Percentiles rank a stretch among this genome's conserved stretches.
Conservation (phyloP, 2,329 filamentous ascomycete genomes). For the Microascus cirrosus region DNA sequence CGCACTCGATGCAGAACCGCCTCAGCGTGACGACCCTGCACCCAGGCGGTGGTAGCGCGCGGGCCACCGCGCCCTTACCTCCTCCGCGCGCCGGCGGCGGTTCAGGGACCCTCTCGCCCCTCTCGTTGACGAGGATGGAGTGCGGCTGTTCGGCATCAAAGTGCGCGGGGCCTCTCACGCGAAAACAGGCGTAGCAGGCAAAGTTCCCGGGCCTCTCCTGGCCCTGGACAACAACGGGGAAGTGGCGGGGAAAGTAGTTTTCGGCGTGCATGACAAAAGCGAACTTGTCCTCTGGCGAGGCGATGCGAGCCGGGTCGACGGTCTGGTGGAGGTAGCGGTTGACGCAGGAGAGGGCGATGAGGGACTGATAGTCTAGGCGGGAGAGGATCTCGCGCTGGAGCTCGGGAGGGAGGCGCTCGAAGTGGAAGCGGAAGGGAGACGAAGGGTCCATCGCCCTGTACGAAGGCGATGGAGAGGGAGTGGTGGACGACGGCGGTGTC, state of each 20-base stretch:
- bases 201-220: constrained; percentile 27
- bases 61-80: neutral
- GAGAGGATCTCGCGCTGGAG: constrained; percentile 21
- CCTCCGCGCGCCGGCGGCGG: neutral
- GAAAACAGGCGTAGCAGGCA: constrained; percentile 29
- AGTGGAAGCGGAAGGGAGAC: constrained; percentile 1
- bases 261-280: constrained; percentile 28
- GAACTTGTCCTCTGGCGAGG: constrained; percentile 22
- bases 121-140: constrained; percentile 18
- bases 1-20: constrained; percentile 29
- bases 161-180: constrained; percentile 24
- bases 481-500: neutral
- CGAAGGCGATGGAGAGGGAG: neutral
- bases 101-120: neutral
- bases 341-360: constrained; percentile 25
- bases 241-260: constrained; percentile 27
- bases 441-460: neutral
- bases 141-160: constrained; percentile 25
- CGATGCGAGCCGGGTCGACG: constrained; percentile 21
- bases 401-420: constrained; percentile 22
- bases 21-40: constrained; percentile 18
- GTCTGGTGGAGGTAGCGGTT: constrained; percentile 21
- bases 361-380: constrained; percentile 26
- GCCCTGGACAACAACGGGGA: constrained; percentile 22
- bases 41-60: neutral